Conservation (phyloP, 257 asterid genomes). For the Asclepias syriaca region DNA sequence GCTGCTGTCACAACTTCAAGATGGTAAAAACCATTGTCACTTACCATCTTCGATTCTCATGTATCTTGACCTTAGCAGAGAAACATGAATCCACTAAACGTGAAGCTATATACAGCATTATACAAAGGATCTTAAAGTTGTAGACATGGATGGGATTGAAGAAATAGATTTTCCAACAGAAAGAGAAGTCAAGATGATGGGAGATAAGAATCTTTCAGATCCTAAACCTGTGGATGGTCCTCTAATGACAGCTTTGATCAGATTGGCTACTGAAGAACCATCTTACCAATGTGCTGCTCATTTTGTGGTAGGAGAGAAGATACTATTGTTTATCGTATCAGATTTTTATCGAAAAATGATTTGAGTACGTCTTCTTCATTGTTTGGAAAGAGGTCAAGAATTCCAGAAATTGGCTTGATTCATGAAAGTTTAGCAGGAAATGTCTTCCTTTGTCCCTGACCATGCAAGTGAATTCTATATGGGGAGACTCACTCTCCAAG, state of each 20-base stretch:
- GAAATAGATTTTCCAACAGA: conserved; percentile 67
- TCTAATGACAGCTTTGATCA: conserved; percentile 48
- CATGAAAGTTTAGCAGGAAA: conserved; percentile 52
- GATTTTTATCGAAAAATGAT: conserved; percentile 38
- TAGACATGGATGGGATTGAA: conserved; percentile 31
- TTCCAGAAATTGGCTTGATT: conserved; percentile 48
- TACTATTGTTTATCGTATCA: conserved; percentile 51
- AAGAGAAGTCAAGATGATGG: conserved; percentile 72
- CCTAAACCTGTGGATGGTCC: conserved; percentile 76
- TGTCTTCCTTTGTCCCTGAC: conserved; percentile 55
- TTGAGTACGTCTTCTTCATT: conserved; percentile 20
- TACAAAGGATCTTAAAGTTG: conserved; percentile 67
- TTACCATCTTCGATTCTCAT: conserved; percentile 84
- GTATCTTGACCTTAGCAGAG: conserved; percentile 76
- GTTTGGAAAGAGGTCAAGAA: conserved; percentile 34
- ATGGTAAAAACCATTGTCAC: conserved; percentile 55
- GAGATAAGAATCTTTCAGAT: conserved; percentile 59
- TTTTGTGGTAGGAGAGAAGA: conserved; percentile 57
- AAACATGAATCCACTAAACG: conserved; percentile 83
- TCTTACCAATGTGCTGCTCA: conserved; percentile 55
- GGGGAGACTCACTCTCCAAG: conserved; percentile 73
- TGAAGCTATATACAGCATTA: conserved; percentile 69
- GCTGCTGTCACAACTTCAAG: conserved; percentile 84
- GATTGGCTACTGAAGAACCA: conserved; percentile 70
- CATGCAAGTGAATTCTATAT: conserved; percentile 69